phyloP scores from a whole-genome alignment of 345 rosid genomes.

The Gossypium turneri region DNA sequence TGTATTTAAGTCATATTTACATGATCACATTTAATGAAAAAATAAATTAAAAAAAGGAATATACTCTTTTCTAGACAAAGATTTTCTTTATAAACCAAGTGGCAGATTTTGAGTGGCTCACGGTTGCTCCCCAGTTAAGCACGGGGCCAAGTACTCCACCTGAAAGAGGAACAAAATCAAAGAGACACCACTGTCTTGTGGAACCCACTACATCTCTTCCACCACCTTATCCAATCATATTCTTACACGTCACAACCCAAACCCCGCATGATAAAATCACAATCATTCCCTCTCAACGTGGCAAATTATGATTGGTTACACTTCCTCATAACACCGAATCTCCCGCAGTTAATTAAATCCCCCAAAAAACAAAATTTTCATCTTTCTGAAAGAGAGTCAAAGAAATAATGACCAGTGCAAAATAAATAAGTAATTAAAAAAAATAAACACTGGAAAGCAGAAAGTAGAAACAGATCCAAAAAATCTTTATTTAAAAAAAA shows the following conservation, averaged over 20 bases:
- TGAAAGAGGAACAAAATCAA: conserved; percentile 9
- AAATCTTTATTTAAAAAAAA: conserved; percentile 9
- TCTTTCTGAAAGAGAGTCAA: conserved; percentile 12
- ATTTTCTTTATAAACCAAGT: neutral
- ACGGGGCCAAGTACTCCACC: neutral
- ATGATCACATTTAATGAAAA: too few relatives aligned
- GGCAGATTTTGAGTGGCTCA: neutral
- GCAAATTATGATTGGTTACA: neutral
- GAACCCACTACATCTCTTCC: neutral
- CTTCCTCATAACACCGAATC: neutral
- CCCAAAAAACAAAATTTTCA: neutral
- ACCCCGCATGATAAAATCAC: neutral
- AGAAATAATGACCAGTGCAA: conserved; percentile 5
- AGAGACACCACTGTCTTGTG: neutral
- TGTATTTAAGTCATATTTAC: too few relatives aligned
- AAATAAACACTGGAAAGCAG: neutral
- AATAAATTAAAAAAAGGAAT: too few relatives aligned
- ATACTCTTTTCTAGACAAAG: neutral
- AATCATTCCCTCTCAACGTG: neutral
- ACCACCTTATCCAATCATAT: conserved; percentile 1
- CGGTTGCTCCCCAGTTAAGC: neutral
- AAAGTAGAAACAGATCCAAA: conserved; percentile 24
- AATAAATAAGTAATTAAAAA: neutral
- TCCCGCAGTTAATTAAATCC: neutral
- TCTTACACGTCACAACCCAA: conserved; percentile 7